Percentiles rank a stretch among this genome's conserved stretches.
Evolutionary conservation across 148 eudicot species (phyloP).

Genomic region (Silene uniflora): DNA sequence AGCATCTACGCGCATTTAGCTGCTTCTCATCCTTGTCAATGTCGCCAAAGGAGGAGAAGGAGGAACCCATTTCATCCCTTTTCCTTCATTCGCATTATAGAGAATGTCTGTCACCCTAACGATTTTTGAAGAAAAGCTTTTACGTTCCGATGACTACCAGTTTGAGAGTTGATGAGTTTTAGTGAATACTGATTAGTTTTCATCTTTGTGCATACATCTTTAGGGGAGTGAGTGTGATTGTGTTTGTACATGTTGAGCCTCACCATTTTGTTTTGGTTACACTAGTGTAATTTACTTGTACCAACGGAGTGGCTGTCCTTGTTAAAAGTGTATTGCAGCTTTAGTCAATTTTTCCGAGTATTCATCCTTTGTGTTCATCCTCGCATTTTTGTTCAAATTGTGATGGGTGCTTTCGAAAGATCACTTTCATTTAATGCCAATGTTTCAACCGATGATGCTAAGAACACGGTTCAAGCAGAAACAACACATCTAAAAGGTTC

Average conservation of each 20-base stretch:
- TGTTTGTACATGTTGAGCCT: constrained; percentile 30
- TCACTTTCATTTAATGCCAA: not conserved
- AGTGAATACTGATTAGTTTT: constrained; percentile 22
- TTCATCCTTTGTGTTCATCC: not conserved
- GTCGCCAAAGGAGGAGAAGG: constrained; percentile 52
- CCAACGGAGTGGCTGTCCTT: constrained; percentile 10
- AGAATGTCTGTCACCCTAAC: constrained; percentile 58
- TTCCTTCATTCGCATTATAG: constrained; percentile 62
- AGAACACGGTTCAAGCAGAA: not conserved
- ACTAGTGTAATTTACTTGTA: constrained; percentile 16
- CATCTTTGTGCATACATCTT: constrained; percentile 30
- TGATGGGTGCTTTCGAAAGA: not conserved
- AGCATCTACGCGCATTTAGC: constrained; percentile 48
- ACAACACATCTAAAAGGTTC: not conserved
- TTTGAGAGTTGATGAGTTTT: constrained; percentile 16
- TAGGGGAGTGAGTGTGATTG: constrained; percentile 18
- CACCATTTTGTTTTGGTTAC: constrained; percentile 24
- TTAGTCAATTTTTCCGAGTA: constrained; percentile 17
- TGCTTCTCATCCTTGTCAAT: constrained; percentile 58
- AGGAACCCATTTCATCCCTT: constrained; percentile 66
- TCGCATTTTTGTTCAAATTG: not conserved
- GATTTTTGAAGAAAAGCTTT: constrained; percentile 26
- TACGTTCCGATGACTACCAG: constrained; percentile 9
- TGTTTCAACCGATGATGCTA: not conserved
- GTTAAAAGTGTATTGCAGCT: constrained; percentile 8